Conservation (phyloP, 2,329 filamentous ascomycete species). For the Beauveria caledonica region DNA sequence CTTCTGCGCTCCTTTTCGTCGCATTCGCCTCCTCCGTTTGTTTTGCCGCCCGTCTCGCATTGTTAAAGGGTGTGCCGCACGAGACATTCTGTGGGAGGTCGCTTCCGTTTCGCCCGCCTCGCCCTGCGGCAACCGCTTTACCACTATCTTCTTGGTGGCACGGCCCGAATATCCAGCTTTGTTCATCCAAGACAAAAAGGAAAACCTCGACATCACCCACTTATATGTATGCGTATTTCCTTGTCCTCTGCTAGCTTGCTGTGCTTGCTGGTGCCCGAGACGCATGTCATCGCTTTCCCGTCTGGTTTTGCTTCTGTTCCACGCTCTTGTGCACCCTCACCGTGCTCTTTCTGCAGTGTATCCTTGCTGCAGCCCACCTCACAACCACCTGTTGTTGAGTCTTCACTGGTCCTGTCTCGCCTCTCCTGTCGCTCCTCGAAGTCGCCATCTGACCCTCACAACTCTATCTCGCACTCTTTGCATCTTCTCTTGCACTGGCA, state of each 20-base stretch:
- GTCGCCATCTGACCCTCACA: neutral
- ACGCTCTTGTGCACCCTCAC: neutral
- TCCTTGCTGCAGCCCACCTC: neutral
- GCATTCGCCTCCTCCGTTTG: neutral
- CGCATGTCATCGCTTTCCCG: slow-evolving; percentile 2
- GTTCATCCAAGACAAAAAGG: slow-evolving; percentile 2
- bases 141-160: neutral
- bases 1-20: neutral
- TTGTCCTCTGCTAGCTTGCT: neutral
- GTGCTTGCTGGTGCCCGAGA: slow-evolving; percentile 2
- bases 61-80: neutral
- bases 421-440: neutral
- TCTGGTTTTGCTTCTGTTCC: slow-evolving; percentile 2
- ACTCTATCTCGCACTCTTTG: neutral
- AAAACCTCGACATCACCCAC: slow-evolving; percentile 1
- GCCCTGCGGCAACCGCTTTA: neutral
- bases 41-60: neutral
- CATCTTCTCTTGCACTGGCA: neutral
- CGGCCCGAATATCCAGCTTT: neutral
- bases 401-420: neutral
- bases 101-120: neutral
- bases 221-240: neutral
- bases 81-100: slow-evolving; percentile 3
- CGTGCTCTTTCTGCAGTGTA: neutral
- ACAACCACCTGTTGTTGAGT: neutral